Conservation (phyloP, 371 early-diverging fungal species). For the Chytridium lagenaria region DNA sequence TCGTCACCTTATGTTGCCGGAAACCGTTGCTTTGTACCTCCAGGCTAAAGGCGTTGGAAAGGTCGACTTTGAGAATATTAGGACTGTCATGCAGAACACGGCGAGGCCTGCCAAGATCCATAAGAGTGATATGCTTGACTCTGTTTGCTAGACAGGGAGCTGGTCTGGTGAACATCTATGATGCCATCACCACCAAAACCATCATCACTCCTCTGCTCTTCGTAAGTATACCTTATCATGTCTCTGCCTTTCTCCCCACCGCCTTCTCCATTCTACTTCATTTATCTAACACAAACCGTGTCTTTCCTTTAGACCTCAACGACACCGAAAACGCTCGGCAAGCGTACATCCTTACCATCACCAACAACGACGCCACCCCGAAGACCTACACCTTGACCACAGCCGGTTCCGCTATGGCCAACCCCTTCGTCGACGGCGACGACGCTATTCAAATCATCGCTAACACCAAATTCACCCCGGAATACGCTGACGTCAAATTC, state of each 20-base stretch:
- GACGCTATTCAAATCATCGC: constrained; percentile 20
- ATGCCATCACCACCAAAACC: constrained; percentile 61
- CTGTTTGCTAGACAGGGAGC: constrained; percentile 70
- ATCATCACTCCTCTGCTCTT: constrained; percentile 55
- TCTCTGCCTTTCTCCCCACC: constrained; percentile 33
- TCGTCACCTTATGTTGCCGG: constrained; percentile 50
- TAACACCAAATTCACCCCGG: constrained; percentile 19
- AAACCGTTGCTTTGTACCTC: constrained; percentile 20
- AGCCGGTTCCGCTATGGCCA: constrained; percentile 32
- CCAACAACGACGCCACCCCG: constrained; percentile 62
- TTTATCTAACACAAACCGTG: constrained; percentile 38
- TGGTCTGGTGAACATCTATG: constrained; percentile 71
- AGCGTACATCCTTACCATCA: constrained; percentile 55
- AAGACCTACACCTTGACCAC: constrained; percentile 62
- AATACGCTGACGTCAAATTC: constrained; percentile 34
- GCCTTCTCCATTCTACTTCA: constrained; percentile 20
- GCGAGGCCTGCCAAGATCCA: constrained; percentile 34
- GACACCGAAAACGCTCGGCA: constrained; percentile 58
- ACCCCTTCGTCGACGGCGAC: constrained; percentile 19
- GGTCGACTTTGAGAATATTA: background rate
- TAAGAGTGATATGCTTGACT: constrained; percentile 37
- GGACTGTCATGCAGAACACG: constrained; percentile 53
- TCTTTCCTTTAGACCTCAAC: constrained; percentile 52
- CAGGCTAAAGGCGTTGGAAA: background rate
- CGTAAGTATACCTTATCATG: constrained; percentile 61